These are phyloP conservation scores for Trichophyton schoenleinii DNA, from an alignment of 2,329 filamentous ascomycete species.

Conservation along the genomic window DNA sequence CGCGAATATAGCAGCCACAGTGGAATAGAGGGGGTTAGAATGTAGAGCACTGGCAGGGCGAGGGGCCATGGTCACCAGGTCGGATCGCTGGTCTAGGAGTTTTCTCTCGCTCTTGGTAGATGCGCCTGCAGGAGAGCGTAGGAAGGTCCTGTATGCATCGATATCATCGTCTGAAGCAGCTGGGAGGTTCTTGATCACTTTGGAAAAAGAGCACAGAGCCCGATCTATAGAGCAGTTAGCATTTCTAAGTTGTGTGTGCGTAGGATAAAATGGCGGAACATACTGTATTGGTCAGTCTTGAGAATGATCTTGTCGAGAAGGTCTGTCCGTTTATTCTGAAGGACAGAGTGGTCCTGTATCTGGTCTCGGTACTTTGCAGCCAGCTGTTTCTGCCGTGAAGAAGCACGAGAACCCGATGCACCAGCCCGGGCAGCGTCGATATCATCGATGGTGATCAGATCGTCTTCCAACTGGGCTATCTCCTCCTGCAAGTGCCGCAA, in stretches of 20 bases:
- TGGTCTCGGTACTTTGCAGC: conserved; percentile 34
- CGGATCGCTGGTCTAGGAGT: conserved; percentile 41
- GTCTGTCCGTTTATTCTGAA: conserved; percentile 43
- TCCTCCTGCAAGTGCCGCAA: conserved; percentile 78
- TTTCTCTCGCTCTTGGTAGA: conserved; percentile 36
- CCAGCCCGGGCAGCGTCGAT: conserved; percentile 32
- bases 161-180: conserved; percentile 38
- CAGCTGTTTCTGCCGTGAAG: conserved; percentile 24
- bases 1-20: conserved; percentile 37
- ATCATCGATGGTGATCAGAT: conserved; percentile 58
- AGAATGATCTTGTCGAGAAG: conserved; percentile 43
- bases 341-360: conserved; percentile 39
- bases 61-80: conserved; percentile 28
- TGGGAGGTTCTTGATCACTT: conserved; percentile 34
- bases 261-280: conserved; percentile 5
- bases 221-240: conserved; percentile 20
- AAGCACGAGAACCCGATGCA: conserved; percentile 13
- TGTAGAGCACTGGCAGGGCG: background rate
- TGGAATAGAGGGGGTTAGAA: conserved; percentile 22
- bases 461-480: conserved; percentile 65
- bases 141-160: conserved; percentile 41
- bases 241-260: conserved; percentile 3
- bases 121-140: conserved; percentile 39
- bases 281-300: conserved; percentile 52
- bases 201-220: conserved; percentile 35